These are phyloP conservation scores for Euphorbia tirucalli DNA, from an alignment of 345 rosid species.

Conservation along the genomic window DNA sequence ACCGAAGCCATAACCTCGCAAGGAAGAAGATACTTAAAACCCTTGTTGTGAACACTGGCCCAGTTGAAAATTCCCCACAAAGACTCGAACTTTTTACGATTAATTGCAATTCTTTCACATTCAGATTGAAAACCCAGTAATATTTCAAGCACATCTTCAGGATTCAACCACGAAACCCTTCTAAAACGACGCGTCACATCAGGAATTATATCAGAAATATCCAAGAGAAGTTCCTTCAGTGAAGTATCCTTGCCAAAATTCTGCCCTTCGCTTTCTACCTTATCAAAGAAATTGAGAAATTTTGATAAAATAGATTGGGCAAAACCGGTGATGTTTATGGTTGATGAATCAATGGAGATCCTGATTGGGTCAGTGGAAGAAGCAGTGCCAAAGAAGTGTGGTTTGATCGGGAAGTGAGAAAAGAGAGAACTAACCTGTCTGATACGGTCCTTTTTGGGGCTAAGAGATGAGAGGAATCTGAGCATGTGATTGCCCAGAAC, in stretches of 20 bases:
- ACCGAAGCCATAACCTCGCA: slow-evolving; percentile 55
- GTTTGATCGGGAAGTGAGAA: slow-evolving; percentile 21
- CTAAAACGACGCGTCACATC: slow-evolving; percentile 49
- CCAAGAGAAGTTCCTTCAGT: slow-evolving; percentile 48
- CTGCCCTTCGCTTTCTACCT: slow-evolving; percentile 17
- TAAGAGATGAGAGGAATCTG: slow-evolving; percentile 32
- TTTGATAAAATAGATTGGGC: slow-evolving; percentile 32
- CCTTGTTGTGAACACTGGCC: slow-evolving; percentile 37
- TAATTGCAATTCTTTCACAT: slow-evolving; percentile 34
- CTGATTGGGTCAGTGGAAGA: slow-evolving; percentile 21
- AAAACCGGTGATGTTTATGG: slow-evolving; percentile 27
- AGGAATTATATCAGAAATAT: slow-evolving; percentile 58
- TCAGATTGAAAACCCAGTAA: slow-evolving; percentile 47
- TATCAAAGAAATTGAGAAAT: slow-evolving; percentile 18
- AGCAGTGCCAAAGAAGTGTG: slow-evolving; percentile 10
- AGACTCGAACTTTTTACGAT: slow-evolving; percentile 47
- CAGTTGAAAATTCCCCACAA: slow-evolving; percentile 65
- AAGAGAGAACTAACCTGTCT: slow-evolving; percentile 29
- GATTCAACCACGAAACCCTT: slow-evolving; percentile 41
- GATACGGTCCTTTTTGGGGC: slow-evolving; percentile 23
- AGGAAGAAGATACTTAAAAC: slow-evolving; percentile 58
- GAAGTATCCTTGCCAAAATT: slow-evolving; percentile 31
- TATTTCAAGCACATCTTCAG: slow-evolving; percentile 61
- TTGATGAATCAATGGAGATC: no score
- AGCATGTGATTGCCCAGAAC: slow-evolving; percentile 29